A percentile compares a stretch with the other conserved stretches of the same genome.
Conservation (phyloP, 371 early-diverging fungal species). For the Umbelopsis sp. region DNA sequence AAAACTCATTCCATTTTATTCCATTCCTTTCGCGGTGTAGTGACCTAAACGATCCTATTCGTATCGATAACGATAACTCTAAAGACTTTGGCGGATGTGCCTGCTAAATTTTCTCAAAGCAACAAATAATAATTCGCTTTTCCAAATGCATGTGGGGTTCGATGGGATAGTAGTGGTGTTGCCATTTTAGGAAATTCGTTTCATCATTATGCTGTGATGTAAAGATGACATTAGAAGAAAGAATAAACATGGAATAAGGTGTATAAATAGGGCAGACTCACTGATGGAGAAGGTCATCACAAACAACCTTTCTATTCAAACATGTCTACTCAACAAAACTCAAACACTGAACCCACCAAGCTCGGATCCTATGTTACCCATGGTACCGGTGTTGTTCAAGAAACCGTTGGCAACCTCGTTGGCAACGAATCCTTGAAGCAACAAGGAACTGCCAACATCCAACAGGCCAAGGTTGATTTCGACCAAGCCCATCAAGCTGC, state of each 20-base stretch:
- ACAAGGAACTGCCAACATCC: constrained; percentile 17
- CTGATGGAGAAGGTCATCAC: not conserved
- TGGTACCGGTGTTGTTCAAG: constrained; percentile 19
- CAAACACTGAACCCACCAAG: constrained; percentile 13
- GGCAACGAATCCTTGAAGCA: constrained; percentile 15
- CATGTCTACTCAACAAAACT: constrained; percentile 18
- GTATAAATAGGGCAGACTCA: too few relatives aligned
- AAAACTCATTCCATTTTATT: constrained; percentile 13
- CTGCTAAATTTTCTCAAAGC: constrained; percentile 32
- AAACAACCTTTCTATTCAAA: not conserved
- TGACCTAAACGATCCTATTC: constrained; percentile 93
- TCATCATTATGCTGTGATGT: constrained; percentile 15
- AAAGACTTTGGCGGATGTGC: constrained; percentile 62
- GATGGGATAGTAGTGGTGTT: not conserved
- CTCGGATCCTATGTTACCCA: constrained; percentile 9
- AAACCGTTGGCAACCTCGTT: constrained; percentile 15
- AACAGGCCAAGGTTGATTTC: not conserved
- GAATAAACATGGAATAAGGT: not conserved
- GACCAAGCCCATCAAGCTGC: constrained; percentile 1
- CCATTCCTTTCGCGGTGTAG: constrained; percentile 42
- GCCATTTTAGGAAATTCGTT: constrained; percentile 6
- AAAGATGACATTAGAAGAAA: constrained; percentile 13
- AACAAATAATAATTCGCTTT: not conserved
- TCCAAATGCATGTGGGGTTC: not conserved
- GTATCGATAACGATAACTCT: constrained; percentile 77